Base-by-base conservation (phyloP, 495 filamentous ascomycete genomes). In the Acidiella bohemica region DNA sequence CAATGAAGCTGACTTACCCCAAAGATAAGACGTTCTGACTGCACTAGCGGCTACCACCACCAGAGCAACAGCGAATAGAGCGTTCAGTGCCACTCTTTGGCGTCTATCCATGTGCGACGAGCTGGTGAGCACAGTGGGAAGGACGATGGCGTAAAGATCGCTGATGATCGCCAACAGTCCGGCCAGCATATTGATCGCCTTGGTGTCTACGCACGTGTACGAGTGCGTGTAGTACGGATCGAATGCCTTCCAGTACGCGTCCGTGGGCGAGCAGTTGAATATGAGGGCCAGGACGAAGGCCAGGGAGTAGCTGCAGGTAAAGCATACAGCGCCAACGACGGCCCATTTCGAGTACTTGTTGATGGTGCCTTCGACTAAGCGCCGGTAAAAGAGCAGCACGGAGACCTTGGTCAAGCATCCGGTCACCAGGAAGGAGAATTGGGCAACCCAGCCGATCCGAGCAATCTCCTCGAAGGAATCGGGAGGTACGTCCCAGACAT, bases 401-500 rank as follows among this genome's bases (percentile, higher is more conserved):
- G 55, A 50, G 6, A 53, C 36, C 28, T 55, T 58, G 18, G 42
- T 44, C 0, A 41, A 24, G 23, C 39, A 47, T 5, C 31, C 47
- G 32, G 48, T 48, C 20, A 55, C 5, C 2, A 54, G 16, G 39
- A 55, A 58, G 0, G 39, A 37, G 8, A 37, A 27, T 30, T 53
- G 38, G 24, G 38, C 46, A 12, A 58, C 41, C 49, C 49, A 58
- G 32, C 42, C 31, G 44, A 39, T 28, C 39, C 20, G 31, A 20
- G 25, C 22, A n/a, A 29, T 22, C 6, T 25, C 42, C 39, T 13
- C 29, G 26, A 40, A 36, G 39, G 17, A 39, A 1, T 31, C 17
- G 1, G 19, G 8, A 7, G 27, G 35, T 16, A 41, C 34, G 27
- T 58, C 55, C 55, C 55, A 58, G 17, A 55, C 43, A 40, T 58